Conservation (phyloP, 192 early-diverging fungal species). For the Backusella tuberculispora region DNA sequence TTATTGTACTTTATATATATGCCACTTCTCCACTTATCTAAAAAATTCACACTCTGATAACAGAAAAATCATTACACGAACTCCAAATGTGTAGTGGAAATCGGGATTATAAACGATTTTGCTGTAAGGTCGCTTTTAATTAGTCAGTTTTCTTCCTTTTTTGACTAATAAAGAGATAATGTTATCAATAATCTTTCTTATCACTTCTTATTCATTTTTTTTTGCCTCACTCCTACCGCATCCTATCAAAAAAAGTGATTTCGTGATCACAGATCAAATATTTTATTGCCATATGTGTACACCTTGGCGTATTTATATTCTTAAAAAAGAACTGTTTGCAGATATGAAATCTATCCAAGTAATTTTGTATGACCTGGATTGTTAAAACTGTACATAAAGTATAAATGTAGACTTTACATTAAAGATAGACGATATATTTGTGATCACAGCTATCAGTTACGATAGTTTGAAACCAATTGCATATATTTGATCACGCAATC, state of each 20-base stretch:
- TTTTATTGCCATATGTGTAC: not conserved
- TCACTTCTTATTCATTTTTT: not conserved
- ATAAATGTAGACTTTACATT: not conserved
- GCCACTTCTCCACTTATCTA: not conserved
- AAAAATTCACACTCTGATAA: constrained; percentile 7
- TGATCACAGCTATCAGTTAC: not conserved
- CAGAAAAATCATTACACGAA: not conserved
- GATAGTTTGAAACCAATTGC: not conserved
- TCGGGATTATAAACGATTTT: not conserved
- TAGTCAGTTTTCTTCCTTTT: constrained; percentile 7
- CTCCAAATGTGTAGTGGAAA: not conserved
- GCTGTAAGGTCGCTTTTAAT: not conserved
- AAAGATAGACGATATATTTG: constrained; percentile 6
- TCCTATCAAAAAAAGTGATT: constrained; percentile 2
- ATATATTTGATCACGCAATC: not conserved
- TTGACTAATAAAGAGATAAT: constrained; percentile 14
- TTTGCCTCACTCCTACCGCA: not conserved
- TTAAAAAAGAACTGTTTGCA: not conserved
- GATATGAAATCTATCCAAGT: not conserved
- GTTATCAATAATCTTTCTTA: constrained; percentile 23
- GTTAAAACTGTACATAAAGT: constrained; percentile 5
- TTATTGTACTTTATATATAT: not conserved
- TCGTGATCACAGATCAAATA: not conserved
- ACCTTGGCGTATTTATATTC: not conserved
- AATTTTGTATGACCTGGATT: not conserved